Percentiles rank a stretch among this genome's conserved stretches.
phyloP scores from a whole-genome alignment of 169 alveolate species.

The Fabrea salina region DNA sequence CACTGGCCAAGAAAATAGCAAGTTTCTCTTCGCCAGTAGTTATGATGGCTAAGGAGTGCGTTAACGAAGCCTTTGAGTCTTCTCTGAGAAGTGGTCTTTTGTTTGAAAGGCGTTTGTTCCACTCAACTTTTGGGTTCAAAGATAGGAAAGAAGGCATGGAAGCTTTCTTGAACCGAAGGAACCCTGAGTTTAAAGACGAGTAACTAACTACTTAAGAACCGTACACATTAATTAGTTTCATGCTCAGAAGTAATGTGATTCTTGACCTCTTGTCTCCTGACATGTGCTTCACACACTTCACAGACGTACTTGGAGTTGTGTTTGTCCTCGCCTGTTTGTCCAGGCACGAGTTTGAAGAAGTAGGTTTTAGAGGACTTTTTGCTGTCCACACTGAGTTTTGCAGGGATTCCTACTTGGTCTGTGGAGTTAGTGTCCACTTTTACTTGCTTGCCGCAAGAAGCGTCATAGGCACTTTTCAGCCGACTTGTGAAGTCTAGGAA shows the following conservation, averaged over 20 bases:
- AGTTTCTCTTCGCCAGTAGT: slow-evolving; percentile 65
- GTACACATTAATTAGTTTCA: no score
- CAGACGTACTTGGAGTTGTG: neutral
- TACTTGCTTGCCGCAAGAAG: neutral
- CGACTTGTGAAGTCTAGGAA: neutral
- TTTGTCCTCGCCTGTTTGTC: neutral
- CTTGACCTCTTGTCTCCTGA: no score
- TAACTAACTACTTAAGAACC: slow-evolving; percentile 36
- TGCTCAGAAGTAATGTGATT: no score
- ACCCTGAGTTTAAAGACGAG: slow-evolving; percentile 72
- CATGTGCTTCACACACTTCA: no score
- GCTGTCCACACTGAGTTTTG: slow-evolving; percentile 2
- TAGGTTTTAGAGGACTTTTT: neutral
- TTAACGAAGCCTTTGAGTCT: slow-evolving; percentile 68
- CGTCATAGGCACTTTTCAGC: slow-evolving; percentile 2
- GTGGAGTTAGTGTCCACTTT: neutral
- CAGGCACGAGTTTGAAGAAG: neutral
- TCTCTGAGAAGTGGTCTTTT: slow-evolving; percentile 70
- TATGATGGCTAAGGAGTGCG: slow-evolving; percentile 74
- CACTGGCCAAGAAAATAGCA: slow-evolving; percentile 78
- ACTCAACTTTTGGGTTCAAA: slow-evolving; percentile 74
- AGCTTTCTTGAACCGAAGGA: slow-evolving; percentile 80
- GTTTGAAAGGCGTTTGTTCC: slow-evolving; percentile 79
- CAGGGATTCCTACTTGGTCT: no score
- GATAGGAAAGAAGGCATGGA: slow-evolving; percentile 88